Evolutionary conservation across 2,329 filamentous ascomycete genomes (phyloP), one percentile per base, ranked within the genome.

Genomic region (Akanthomyces muscarius): DNA sequence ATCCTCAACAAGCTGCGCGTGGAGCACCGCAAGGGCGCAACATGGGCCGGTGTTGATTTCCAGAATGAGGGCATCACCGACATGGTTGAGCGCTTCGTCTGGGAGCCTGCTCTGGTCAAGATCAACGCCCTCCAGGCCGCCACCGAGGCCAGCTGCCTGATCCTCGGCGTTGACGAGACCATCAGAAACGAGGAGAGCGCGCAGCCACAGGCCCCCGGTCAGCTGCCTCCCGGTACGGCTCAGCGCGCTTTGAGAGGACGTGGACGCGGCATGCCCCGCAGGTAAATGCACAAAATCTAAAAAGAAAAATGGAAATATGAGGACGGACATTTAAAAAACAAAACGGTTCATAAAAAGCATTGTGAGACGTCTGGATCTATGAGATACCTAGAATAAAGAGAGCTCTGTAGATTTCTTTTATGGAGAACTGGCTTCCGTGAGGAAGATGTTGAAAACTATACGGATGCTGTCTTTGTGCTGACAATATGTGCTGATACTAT

Each of bases 41-140:
- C 86, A 59, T 99, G 95, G 95, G 92, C 93, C 5, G 95, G 95
- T 74, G 94, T 99, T 33, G 95, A 99, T 80, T 98, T 99, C 74
- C 82, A 88, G 68, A 87, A 92, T 71, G 95, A 99, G 79, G 93
- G 93, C 66, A 90, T 97, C 66, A 83, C 91, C 64, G 90, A 99
- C 80, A 98, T 98, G 83, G 89, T 98, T 84, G 89, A 91, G 74
- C 88, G 86, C 63, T 99, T 98, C 75, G 95, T 99, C 48, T 99
- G 95, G 95, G 95, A 99, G 80, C 95, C 95, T 6, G 90, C 91
- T 54, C 81, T 98, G 67, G 91, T 99, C 74, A 99, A 99, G 87
- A 84, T 96, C 76, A 99, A 99, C 77, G 95, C 95, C 69, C 89
- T 99, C 68, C 92, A 97, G 80, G 94, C 95, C 23, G 95, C 95